Conservation (phyloP, 2,329 filamentous ascomycete genomes). For the Paraphaeosphaeria sporulosa region DNA sequence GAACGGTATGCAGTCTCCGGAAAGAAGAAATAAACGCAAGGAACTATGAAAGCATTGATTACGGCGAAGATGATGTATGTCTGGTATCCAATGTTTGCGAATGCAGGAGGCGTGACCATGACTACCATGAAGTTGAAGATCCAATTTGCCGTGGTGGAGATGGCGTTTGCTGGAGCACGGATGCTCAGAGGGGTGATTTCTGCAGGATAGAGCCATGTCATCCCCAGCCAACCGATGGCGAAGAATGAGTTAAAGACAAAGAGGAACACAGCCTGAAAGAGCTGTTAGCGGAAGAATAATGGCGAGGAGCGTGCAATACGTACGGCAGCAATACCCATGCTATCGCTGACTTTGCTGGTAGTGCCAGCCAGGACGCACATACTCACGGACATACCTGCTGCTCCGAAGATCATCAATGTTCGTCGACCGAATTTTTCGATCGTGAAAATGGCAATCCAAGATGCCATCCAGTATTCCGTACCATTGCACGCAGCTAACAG, state of each 20-base stretch:
- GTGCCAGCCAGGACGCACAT: slow-evolving; percentile 47
- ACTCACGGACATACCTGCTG: slow-evolving; percentile 43
- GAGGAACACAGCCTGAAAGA: slow-evolving; percentile 74
- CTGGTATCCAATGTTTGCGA: slow-evolving; percentile 62
- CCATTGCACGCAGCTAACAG: slow-evolving; percentile 51
- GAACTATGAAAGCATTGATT: slow-evolving; percentile 64
- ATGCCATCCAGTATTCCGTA: slow-evolving; percentile 52
- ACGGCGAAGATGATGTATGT: slow-evolving; percentile 66
- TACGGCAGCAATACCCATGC: slow-evolving; percentile 57
- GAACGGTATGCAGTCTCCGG: slow-evolving; percentile 64
- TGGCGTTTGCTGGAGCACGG: slow-evolving; percentile 83
- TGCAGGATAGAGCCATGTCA: slow-evolving; percentile 69
- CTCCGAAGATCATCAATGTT: slow-evolving; percentile 49
- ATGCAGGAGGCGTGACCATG: slow-evolving; percentile 70
- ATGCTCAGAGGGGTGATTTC: slow-evolving; percentile 91
- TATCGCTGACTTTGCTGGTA: slow-evolving; percentile 36
- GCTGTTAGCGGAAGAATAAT: slow-evolving; percentile 25
- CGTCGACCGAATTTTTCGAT: slow-evolving; percentile 50
- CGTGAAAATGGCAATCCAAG: slow-evolving; percentile 53
- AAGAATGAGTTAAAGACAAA: slow-evolving; percentile 94
- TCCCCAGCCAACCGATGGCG: slow-evolving; percentile 78
- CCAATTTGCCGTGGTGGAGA: slow-evolving; percentile 91
- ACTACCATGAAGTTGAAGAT: slow-evolving; percentile 72
- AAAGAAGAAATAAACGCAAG: slow-evolving; percentile 67
- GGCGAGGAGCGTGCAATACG: slow-evolving; percentile 35